phyloP scores from a whole-genome alignment of 2,329 filamentous ascomycete species.

The Fusarium luffae region DNA sequence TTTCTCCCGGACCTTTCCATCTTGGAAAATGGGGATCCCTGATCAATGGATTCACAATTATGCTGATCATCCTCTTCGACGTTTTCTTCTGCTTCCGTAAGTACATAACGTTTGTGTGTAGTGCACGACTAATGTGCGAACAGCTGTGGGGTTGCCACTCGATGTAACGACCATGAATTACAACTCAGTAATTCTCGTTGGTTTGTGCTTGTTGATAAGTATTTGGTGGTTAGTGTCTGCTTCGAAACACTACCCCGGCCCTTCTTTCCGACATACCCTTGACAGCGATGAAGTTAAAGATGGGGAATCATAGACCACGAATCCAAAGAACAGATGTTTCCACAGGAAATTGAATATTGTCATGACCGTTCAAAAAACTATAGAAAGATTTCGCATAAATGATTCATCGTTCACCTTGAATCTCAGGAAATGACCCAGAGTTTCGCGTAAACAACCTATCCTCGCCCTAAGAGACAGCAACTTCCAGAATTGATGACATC shows the following conservation, averaged over 20 bases:
- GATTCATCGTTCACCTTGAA: too few species aligned
- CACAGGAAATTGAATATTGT: too few species aligned
- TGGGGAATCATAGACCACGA: not conserved
- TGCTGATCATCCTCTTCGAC: conserved; percentile 39
- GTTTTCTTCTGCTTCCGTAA: conserved; percentile 44
- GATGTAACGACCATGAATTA: conserved; percentile 44
- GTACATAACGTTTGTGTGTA: not conserved
- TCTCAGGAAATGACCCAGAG: too few species aligned
- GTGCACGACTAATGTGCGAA: not conserved
- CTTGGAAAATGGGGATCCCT: conserved; percentile 12
- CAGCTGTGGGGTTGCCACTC: conserved; percentile 39
- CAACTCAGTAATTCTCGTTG: conserved; percentile 40
- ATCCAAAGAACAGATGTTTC: too few species aligned
- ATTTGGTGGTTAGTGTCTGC: conserved; percentile 41
- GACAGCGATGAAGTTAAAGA: not conserved
- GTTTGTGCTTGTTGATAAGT: conserved; percentile 28
- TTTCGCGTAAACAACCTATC: too few species aligned
- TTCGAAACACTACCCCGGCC: conserved; percentile 35
- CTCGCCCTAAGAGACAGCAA: too few species aligned
- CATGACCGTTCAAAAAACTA: too few species aligned
- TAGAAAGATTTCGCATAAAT: too few species aligned
- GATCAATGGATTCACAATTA: conserved; percentile 33
- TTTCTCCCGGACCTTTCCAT: conserved; percentile 33
- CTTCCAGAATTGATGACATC: too few species aligned
- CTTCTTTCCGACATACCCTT: conserved; percentile 21